Evolutionary conservation across 75 land plant species (phyloP), one percentile per base, ranked within the genome.

Genomic region (Selaginella tamariscina): DNA sequence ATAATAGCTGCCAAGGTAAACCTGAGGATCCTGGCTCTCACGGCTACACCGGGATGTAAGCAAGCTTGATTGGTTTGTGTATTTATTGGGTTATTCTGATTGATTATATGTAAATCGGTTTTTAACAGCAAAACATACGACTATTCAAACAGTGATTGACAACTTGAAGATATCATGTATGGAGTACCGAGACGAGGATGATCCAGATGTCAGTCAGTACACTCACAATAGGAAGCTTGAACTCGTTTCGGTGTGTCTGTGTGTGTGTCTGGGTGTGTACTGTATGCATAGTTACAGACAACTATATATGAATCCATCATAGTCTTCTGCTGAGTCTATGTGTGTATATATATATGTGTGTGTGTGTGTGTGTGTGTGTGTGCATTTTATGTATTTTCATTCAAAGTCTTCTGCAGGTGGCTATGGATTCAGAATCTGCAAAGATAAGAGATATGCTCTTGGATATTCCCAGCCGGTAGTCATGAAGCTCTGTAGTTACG

Each of bases 151-250:
- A 24, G 86, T 94, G 23, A 86, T 94, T 68, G 85, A 89, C 66
- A 94, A 94, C 74, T 82, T 94, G 23, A 74, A 73, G 21, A 87
- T 94, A 54, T 90, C 98, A 71, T 82, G 85, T 11, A 74, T 94
- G 68, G 91, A 94, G 71, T 90, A 85, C 70, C 91, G 98, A 1
- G 74, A 77, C 70, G 98, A 94, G 77, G 74, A 71, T 82, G 91
- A 94, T 33, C 76, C 69, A 69, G 98, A 94, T 82, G 98, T 94
- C 29, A 76, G 74, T 56, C 80, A 77, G 62, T 94, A 85, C 71
- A 81, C 86, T 27, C 91, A 87, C 69, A 65, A 85, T 69, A 78
- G 86, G 62, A 80, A 83, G 28, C 67, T 85, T 32, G 98, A 94
- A 70, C 65, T 90, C 55, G 71, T 90, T 49, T 56, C 81, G 96